These are phyloP conservation scores for Ustilago curta DNA, from an alignment of 1,284 basidiomycete genomes.

Conservation along the genomic window DNA sequence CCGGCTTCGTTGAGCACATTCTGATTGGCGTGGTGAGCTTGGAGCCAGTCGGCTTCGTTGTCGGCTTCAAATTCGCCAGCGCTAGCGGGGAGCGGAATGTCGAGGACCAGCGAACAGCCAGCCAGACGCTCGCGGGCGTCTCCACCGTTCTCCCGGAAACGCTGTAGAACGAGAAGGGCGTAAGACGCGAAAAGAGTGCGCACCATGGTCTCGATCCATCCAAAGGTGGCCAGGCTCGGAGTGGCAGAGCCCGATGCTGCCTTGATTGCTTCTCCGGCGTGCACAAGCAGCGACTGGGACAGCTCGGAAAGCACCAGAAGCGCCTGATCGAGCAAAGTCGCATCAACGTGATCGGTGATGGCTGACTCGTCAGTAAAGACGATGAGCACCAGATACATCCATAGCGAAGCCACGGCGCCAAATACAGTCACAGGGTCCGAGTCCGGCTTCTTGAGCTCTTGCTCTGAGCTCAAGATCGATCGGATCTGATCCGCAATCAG, in stretches of 20 bases:
- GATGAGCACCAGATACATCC: constrained; percentile 62
- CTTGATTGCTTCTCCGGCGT: constrained; percentile 19
- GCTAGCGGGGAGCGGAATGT: constrained; percentile 52
- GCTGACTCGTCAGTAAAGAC: constrained; percentile 56
- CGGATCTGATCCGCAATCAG: constrained; percentile 50
- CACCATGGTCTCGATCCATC: constrained; percentile 57
- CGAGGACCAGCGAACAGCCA: constrained; percentile 53
- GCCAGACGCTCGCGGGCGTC: constrained; percentile 43
- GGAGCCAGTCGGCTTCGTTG: constrained; percentile 51
- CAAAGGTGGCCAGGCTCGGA: constrained; percentile 26
- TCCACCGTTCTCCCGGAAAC: constrained; percentile 53
- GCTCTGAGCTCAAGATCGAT: constrained; percentile 14
- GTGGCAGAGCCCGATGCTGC: constrained; percentile 9
- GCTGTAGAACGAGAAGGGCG: constrained; percentile 59
- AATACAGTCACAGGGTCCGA: constrained; percentile 42
- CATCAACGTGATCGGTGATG: constrained; percentile 46
- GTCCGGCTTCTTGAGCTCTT: constrained; percentile 17
- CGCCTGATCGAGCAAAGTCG: constrained; percentile 43
- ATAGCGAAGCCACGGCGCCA: constrained; percentile 53
- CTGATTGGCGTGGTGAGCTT: constrained; percentile 27
- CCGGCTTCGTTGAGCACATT: constrained; percentile 31
- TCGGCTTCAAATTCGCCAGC: constrained; percentile 61
- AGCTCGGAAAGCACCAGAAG: constrained; percentile 49
- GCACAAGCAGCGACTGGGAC: constrained; percentile 32
- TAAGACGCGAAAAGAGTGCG: constrained; percentile 60